Percentiles rank a stretch among this genome's conserved stretches.
Conservation (phyloP, 352 stramenopile genomes). For the Globisporangium megalacanthum region DNA sequence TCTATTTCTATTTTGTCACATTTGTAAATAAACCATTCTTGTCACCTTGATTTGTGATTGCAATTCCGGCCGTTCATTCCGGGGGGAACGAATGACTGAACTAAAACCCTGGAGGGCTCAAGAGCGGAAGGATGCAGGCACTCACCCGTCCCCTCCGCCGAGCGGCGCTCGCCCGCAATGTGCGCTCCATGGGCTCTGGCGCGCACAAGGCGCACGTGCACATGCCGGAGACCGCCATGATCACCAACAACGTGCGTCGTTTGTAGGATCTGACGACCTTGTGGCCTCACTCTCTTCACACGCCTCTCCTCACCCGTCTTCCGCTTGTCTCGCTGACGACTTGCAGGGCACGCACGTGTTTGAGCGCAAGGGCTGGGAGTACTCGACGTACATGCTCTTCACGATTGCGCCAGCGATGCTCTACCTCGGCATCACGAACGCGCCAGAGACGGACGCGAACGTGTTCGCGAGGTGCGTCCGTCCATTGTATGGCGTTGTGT, state of each 20-base stretch:
- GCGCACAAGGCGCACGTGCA: slow-evolving; percentile 48
- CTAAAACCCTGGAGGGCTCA: background rate
- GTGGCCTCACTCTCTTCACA: background rate
- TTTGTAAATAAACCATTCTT: no score
- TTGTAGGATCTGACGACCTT: background rate
- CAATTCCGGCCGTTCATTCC: slow-evolving; percentile 2
- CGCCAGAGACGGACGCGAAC: slow-evolving; percentile 78
- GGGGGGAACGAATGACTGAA: slow-evolving; percentile 1
- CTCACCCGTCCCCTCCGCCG: slow-evolving; percentile 19
- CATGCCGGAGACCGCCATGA: slow-evolving; percentile 85
- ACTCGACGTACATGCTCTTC: slow-evolving; percentile 74
- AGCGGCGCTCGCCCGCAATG: slow-evolving; percentile 30
- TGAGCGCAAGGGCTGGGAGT: slow-evolving; percentile 80
- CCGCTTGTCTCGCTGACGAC: background rate
- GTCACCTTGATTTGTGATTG: no score
- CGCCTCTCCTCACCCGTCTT: no score
- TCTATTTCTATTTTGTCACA: background rate
- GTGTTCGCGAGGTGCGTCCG: slow-evolving; percentile 63
- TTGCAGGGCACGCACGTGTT: slow-evolving; percentile 69
- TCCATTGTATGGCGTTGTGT: background rate
- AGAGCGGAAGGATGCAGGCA: slow-evolving; percentile 26
- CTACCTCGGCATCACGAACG: slow-evolving; percentile 74
- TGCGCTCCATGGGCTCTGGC: slow-evolving; percentile 44
- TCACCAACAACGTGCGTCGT: slow-evolving; percentile 77
- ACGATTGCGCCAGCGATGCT: slow-evolving; percentile 64